Conservation (phyloP, 306 rosid species). For the Oxytropis ochrocephala region DNA sequence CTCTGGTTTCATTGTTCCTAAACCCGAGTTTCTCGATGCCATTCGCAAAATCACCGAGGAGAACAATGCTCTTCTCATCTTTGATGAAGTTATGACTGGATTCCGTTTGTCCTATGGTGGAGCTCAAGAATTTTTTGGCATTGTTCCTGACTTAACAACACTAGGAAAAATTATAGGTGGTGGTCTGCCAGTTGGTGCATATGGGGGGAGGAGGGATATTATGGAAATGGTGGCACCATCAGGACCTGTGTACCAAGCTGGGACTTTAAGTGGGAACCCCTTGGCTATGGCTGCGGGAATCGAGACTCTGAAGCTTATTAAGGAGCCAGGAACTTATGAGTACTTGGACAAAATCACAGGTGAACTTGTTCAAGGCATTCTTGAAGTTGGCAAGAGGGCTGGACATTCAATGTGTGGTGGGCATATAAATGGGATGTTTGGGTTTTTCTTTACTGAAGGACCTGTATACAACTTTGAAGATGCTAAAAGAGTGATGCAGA, state of each 20-base stretch:
- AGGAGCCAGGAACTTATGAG: slow-evolving; percentile 67
- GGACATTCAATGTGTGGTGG: slow-evolving; percentile 89
- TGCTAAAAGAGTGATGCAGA: slow-evolving; percentile 72
- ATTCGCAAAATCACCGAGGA: slow-evolving; percentile 62
- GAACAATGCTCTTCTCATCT: slow-evolving; percentile 57
- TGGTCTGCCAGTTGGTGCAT: slow-evolving; percentile 87
- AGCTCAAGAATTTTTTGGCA: slow-evolving; percentile 80
- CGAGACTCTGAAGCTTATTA: slow-evolving; percentile 67
- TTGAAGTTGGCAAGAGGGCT: slow-evolving; percentile 67
- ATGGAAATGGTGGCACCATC: slow-evolving; percentile 94
- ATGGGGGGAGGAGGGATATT: slow-evolving; percentile 84
- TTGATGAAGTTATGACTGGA: slow-evolving; percentile 92
- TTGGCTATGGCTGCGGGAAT: slow-evolving; percentile 96
- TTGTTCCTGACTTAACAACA: slow-evolving; percentile 69
- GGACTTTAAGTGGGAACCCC: slow-evolving; percentile 88
- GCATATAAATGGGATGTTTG: slow-evolving; percentile 76
- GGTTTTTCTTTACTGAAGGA: slow-evolving; percentile 84
- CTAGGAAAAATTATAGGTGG: slow-evolving; percentile 92
- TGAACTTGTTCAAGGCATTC: slow-evolving; percentile 64
- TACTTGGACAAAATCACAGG: slow-evolving; percentile 62
- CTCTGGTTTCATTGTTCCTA: slow-evolving; percentile 72
- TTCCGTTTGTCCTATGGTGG: slow-evolving; percentile 89
- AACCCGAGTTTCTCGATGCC: slow-evolving; percentile 49
- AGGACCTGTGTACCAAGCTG: slow-evolving; percentile 90
- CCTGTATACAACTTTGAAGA: slow-evolving; percentile 68